Percentiles rank a stretch among this genome's conserved stretches.
phyloP scores from a whole-genome alignment of 2,329 filamentous ascomycete genomes.

The Sarocladium kiliense region DNA sequence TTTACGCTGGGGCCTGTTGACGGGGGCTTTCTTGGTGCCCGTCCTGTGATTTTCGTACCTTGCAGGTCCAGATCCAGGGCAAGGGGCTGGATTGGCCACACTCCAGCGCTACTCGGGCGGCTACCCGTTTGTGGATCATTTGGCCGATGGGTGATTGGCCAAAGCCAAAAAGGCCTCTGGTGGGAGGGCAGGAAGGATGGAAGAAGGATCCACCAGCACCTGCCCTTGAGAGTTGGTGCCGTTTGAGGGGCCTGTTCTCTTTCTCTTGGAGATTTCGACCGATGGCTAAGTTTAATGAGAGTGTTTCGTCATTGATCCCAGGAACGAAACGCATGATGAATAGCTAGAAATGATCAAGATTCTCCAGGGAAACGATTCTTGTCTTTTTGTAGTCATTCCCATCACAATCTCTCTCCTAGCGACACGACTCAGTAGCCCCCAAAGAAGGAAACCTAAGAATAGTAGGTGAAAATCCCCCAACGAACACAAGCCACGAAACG shows the following conservation, averaged over 20 bases:
- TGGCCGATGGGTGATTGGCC: not conserved
- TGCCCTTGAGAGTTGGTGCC: not conserved
- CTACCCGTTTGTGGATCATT: not conserved
- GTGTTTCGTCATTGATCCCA: not conserved
- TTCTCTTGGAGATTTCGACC: not conserved
- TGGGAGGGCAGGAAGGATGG: not conserved
- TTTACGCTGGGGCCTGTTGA: not conserved
- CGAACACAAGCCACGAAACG: not conserved
- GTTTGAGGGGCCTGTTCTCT: not conserved
- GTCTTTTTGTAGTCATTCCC: not conserved
- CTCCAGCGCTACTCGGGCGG: constrained; percentile 2
- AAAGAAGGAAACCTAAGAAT: not conserved
- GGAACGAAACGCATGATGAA: not conserved
- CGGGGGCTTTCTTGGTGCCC: not conserved
- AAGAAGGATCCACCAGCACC: not conserved
- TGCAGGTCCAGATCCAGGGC: constrained; percentile 9
- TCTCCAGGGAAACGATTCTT: not conserved
- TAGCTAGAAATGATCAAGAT: not conserved
- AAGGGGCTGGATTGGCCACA: not conserved
- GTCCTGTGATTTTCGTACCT: constrained; percentile 9
- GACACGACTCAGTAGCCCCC: not conserved
- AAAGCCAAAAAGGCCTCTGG: not conserved
- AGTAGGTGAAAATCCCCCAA: not conserved
- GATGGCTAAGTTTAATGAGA: not conserved
- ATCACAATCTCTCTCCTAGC: not conserved